Percentiles rank a stretch among this genome's conserved stretches.
phyloP scores from a whole-genome alignment of 805 yeast genomes.

The Metschnikowia dekortorum region DNA sequence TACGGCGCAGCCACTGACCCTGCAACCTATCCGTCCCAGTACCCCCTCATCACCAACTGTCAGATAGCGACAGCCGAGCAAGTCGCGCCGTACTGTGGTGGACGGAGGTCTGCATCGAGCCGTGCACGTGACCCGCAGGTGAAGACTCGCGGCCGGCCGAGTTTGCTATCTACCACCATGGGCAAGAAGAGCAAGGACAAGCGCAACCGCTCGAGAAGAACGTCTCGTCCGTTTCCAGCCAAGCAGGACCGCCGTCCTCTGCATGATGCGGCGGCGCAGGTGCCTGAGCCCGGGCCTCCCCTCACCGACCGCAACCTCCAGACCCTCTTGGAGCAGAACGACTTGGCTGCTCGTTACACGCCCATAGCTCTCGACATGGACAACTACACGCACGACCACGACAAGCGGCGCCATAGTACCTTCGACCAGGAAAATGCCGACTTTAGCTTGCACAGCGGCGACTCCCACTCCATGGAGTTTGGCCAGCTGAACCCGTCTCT shows the following conservation, averaged over 20 bases:
- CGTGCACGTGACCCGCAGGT: background rate
- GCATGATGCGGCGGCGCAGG: background rate
- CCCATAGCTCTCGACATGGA: conserved; percentile 40
- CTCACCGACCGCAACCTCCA: conserved; percentile 37
- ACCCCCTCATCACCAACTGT: too few relatives aligned
- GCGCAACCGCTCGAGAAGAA: conserved; percentile 5
- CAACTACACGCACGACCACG: conserved; percentile 30
- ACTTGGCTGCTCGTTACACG: conserved; percentile 14
- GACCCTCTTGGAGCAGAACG: conserved; percentile 20
- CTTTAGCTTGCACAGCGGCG: conserved; percentile 8
- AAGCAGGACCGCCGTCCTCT: background rate
- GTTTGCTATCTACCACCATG: conserved; percentile 6
- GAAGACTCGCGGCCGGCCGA: background rate
- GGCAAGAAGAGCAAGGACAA: conserved; percentile 11
- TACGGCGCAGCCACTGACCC: too few relatives aligned
- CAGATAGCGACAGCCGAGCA: too few relatives aligned
- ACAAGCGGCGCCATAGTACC: conserved; percentile 7
- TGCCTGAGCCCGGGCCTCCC: conserved; percentile 19
- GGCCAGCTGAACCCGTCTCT: conserved; percentile 62
- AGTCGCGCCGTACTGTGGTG: too few relatives aligned
- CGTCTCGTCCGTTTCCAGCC: background rate
- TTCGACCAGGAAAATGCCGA: conserved; percentile 10
- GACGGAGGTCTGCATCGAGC: too few relatives aligned
- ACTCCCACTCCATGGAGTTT: conserved; percentile 27
- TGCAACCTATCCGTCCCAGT: too few relatives aligned